Conservation (phyloP, 441 rosid genomes). For the Gossypium schwendimanii region DNA sequence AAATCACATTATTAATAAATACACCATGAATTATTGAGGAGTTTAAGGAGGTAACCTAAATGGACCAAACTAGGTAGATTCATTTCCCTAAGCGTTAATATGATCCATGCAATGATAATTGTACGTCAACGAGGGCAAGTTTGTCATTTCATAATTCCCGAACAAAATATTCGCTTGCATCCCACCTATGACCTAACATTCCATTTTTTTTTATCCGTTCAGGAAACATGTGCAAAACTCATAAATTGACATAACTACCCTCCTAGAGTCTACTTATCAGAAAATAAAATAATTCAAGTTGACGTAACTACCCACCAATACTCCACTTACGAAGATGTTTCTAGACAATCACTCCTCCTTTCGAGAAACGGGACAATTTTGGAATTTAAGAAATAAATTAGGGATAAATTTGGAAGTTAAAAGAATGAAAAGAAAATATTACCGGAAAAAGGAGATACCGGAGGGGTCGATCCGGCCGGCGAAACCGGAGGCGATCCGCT, state of each 20-base stretch:
- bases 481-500: conserved; percentile 67
- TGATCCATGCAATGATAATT: background rate
- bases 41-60: background rate
- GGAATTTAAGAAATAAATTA: background rate
- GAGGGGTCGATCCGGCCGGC: conserved; percentile 75
- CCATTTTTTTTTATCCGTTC: conserved; percentile 4
- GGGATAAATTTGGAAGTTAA: conserved; percentile 11
- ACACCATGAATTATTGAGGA: background rate
- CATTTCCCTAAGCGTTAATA: background rate
- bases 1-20: background rate
- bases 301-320: conserved; percentile 14
- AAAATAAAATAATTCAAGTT: background rate
- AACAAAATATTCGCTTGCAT: background rate
- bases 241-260: conserved; percentile 23
- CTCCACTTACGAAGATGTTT: background rate
- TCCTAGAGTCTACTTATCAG: background rate
- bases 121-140: conserved; percentile 10
- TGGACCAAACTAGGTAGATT: background rate
- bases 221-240: background rate
- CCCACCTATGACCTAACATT: conserved; percentile 19
- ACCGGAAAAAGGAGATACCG: conserved; percentile 82
- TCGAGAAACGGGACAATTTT: conserved; percentile 4
- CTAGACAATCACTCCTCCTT: background rate
- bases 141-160: conserved; percentile 1
- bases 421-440: conserved; percentile 12